phyloP scores from a whole-genome alignment of 2,329 filamentous ascomycete species.

The Nigrograna mackinnonii region DNA sequence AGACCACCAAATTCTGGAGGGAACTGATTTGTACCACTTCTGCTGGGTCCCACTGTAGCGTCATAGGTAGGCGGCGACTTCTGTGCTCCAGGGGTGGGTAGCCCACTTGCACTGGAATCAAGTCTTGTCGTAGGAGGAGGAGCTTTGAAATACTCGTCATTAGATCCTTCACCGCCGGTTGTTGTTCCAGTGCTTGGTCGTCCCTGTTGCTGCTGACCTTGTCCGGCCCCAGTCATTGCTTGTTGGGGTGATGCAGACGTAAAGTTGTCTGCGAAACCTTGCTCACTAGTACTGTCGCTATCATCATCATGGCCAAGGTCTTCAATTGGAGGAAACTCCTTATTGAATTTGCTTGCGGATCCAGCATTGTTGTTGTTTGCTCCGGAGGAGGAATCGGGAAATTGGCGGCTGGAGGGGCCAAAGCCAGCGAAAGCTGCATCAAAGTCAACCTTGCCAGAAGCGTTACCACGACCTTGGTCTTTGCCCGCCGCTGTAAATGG shows the following conservation, averaged over 20 bases:
- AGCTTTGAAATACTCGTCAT: constrained; percentile 32
- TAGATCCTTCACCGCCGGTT: constrained; percentile 22
- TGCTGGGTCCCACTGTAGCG: constrained; percentile 42
- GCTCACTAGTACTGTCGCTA: constrained; percentile 70
- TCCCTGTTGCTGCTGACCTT: constrained; percentile 26
- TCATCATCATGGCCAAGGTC: constrained; percentile 81
- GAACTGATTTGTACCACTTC: constrained; percentile 50
- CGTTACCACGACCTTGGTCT: constrained; percentile 35
- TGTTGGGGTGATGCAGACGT: constrained; percentile 60
- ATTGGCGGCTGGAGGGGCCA: constrained; percentile 55
- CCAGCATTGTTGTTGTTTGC: constrained; percentile 28
- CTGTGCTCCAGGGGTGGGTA: constrained; percentile 60
- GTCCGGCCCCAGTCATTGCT: constrained; percentile 27
- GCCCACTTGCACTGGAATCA: constrained; percentile 40
- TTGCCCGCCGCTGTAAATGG: constrained; percentile 40
- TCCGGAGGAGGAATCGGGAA: constrained; percentile 43
- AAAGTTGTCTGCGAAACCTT: constrained; percentile 92
- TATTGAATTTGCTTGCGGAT: constrained; percentile 59
- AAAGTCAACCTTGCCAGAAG: constrained; percentile 73
- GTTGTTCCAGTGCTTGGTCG: constrained; percentile 23
- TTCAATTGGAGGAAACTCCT: constrained; percentile 93
- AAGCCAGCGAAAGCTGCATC: constrained; percentile 85
- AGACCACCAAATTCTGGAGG: constrained; percentile 60
- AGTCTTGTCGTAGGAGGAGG: constrained; percentile 39
- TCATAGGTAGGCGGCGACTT: constrained; percentile 62